Evolutionary conservation across 345 rosid species (phyloP), one percentile per base, ranked within the genome.

Genomic region (Punica granatum): DNA sequence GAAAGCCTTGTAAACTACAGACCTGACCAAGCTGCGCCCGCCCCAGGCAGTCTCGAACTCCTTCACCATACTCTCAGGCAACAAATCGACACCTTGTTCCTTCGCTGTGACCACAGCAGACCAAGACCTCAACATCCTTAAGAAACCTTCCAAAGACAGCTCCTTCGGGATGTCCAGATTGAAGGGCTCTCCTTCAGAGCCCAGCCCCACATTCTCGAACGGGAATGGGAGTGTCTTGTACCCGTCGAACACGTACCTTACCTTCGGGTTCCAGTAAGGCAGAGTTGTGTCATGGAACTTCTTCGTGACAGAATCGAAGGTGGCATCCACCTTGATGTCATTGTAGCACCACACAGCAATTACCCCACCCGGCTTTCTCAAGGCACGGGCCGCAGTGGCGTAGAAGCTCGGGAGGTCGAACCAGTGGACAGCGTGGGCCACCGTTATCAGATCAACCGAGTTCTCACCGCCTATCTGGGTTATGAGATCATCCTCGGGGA

Each of bases 31-130:
- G n/a, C 61, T 28, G 14, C 75, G 12, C 6, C 90, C 87, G 23
- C 90, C 93, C 89, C 88, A 84, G 39, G 88, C 92, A 60, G 8
- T 67, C 77, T 78, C 80, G 14, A 90, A 67, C 54, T 82, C 90
- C 63, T 66, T 78, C 3, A 84, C 81, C 18, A 70, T 75, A 33
- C 26, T 65, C 10, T 80, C 87, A 6, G 83, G 28, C 72, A 86
- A 66, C 78, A 80, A 75, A 49, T 88, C 93, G 11, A 90, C 85
- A 3, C 93, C 86, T 73, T 75, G 66, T 0, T 77, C 83, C 66
- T 76, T 83, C 0, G 90, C 94, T 0, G 74, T 81, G 19, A 56
- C 71, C 42, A 84, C 77, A 0, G 77, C 82, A 0, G 92, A 84
- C 84, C 81, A 81, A 12, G 96, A 80, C 21, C 75, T 70, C 49